These are phyloP conservation scores for Laguncularia racemosa DNA, from an alignment of 345 rosid species.

Conservation along the genomic window DNA sequence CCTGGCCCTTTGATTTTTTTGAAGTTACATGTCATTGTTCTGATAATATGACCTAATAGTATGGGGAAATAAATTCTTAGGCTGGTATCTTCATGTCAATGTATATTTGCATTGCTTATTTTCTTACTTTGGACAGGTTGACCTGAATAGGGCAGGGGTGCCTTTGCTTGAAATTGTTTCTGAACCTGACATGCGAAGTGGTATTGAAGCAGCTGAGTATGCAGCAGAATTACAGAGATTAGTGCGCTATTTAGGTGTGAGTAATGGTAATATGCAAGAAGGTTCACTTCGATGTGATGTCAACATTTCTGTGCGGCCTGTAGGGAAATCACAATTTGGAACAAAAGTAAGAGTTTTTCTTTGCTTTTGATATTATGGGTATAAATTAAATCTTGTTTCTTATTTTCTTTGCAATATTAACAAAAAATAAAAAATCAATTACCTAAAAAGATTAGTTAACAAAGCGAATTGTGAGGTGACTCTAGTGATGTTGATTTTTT, in stretches of 20 bases:
- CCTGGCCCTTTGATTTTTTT: neutral
- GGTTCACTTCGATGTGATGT: constrained; percentile 96
- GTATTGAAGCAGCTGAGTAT: constrained; percentile 81
- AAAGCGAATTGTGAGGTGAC: too few species aligned
- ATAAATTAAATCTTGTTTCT: neutral
- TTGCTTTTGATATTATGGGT: neutral
- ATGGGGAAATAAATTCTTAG: neutral
- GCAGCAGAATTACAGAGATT: constrained; percentile 80
- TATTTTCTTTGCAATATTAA: too few species aligned
- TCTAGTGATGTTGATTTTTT: too few species aligned
- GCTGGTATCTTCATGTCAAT: constrained; percentile 4
- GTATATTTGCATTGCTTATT: constrained; percentile 8
- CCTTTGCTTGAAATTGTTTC: constrained; percentile 96
- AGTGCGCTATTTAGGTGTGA: constrained; percentile 71
- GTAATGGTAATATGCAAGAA: constrained; percentile 96
- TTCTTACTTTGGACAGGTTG: constrained; percentile 55
- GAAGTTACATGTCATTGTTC: too few species aligned
- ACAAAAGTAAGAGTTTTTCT: constrained; percentile 55
- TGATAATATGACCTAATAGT: too few species aligned
- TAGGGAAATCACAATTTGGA: constrained; percentile 72
- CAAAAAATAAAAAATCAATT: too few species aligned
- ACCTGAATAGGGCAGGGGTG: constrained; percentile 93
- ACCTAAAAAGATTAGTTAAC: too few species aligned
- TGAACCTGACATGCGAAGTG: constrained; percentile 97
- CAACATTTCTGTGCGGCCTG: constrained; percentile 85